These are phyloP conservation scores for Actinomortierella ambigua DNA, from an alignment of 371 early-diverging fungal genomes.

Conservation along the genomic window DNA sequence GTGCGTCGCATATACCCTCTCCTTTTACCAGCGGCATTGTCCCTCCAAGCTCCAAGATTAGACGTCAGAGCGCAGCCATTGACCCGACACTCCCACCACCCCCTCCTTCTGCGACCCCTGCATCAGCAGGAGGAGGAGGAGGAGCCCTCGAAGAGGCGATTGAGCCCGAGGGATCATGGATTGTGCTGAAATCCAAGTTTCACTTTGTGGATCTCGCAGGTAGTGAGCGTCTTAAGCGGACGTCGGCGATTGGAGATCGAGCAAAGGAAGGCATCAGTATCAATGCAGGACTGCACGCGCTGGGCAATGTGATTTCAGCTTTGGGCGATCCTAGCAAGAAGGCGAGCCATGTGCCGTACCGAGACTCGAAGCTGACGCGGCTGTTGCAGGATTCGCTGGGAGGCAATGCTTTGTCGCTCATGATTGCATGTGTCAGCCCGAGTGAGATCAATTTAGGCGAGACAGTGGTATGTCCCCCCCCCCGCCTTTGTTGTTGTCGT, in stretches of 20 bases:
- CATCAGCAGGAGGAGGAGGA: neutral
- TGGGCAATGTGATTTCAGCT: constrained; percentile 99
- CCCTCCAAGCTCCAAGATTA: constrained; percentile 38
- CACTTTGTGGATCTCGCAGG: constrained; percentile 99
- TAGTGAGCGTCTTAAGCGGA: constrained; percentile 97
- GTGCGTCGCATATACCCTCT: constrained; percentile 19
- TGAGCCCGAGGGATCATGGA: constrained; percentile 56
- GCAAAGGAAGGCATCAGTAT: constrained; percentile 98
- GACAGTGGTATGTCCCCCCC: constrained; percentile 54
- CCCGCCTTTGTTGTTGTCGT: too few species aligned
- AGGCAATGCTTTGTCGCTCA: constrained; percentile 89
- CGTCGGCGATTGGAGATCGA: constrained; percentile 93
- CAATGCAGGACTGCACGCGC: constrained; percentile 96
- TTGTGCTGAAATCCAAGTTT: constrained; percentile 85
- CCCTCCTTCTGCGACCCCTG: neutral
- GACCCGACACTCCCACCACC: constrained; percentile 7
- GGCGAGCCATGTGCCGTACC: constrained; percentile 88
- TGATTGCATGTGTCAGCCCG: constrained; percentile 94
- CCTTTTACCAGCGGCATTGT: constrained; percentile 40
- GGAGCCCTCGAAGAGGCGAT: too few species aligned
- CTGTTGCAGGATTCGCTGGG: constrained; percentile 97
- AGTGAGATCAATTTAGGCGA: constrained; percentile 84
- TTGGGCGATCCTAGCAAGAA: constrained; percentile 84
- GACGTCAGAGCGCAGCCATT: constrained; percentile 25
- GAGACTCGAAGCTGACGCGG: constrained; percentile 97